A percentile compares a stretch with the other conserved stretches of the same genome.
Evolutionary conservation across 257 asterid genomes (phyloP).

Genomic region (Salvia miltiorrhiza): DNA sequence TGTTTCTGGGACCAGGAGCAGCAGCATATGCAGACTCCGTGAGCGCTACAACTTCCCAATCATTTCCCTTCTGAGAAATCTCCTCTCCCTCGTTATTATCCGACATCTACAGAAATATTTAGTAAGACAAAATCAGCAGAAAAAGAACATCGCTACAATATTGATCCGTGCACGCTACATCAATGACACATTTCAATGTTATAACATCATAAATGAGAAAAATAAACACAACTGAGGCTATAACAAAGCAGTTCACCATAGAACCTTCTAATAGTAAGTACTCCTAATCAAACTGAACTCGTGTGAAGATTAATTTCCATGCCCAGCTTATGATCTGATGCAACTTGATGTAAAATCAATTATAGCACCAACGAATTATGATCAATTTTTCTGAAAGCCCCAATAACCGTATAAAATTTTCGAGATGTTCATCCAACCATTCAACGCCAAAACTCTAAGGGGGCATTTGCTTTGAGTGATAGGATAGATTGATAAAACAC

Average conservation of each 20-base stretch:
- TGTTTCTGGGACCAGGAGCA: slow-evolving; percentile 40
- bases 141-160: background rate
- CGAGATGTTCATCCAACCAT: background rate
- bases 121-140: background rate
- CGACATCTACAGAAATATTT: slow-evolving; percentile 34
- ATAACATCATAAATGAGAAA: background rate
- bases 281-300: background rate
- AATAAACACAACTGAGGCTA: background rate
- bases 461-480: too few relatives aligned
- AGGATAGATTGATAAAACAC: too few relatives aligned
- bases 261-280: background rate
- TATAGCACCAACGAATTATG: background rate
- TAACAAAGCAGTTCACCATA: background rate
- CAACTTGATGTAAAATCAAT: background rate
- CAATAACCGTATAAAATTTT: background rate
- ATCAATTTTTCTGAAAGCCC: background rate
- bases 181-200: background rate
- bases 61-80: slow-evolving; percentile 38
- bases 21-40: slow-evolving; percentile 59
- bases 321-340: background rate
- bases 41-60: slow-evolving; percentile 64
- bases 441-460: background rate
- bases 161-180: background rate
- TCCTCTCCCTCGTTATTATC: slow-evolving; percentile 37
- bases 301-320: background rate